These are phyloP conservation scores for Fusarium temperatum DNA, from an alignment of 2,329 filamentous ascomycete genomes.

Conservation along the genomic window DNA sequence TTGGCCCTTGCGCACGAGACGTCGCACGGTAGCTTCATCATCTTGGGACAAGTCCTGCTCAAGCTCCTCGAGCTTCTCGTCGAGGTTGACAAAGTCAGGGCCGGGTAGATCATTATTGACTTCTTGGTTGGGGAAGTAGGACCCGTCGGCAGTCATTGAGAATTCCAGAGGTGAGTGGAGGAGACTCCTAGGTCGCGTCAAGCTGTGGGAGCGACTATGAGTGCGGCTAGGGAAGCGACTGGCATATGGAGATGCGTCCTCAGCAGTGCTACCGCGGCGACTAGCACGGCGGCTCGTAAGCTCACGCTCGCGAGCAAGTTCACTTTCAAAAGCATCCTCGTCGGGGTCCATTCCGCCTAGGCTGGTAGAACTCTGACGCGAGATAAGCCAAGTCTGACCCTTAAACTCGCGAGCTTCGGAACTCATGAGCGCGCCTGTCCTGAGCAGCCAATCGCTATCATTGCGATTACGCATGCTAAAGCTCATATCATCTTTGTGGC, in stretches of 20 bases:
- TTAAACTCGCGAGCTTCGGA: conserved; percentile 72
- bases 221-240: conserved; percentile 60
- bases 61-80: conserved; percentile 66
- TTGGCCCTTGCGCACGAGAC: conserved; percentile 63
- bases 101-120: conserved; percentile 54
- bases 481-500: conserved; percentile 44
- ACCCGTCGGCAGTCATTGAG: conserved; percentile 38
- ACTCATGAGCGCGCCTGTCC: conserved; percentile 69
- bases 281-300: conserved; percentile 58
- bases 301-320: conserved; percentile 61
- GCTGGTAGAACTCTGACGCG: conserved; percentile 71
- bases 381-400: conserved; percentile 74
- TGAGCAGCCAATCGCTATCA: conserved; percentile 72
- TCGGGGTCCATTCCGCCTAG: conserved; percentile 63
- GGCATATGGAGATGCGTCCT: conserved; percentile 46
- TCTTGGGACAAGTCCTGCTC: conserved; percentile 60
- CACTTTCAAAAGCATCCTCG: conserved; percentile 62
- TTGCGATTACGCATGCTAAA: conserved; percentile 50
- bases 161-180: conserved; percentile 57
- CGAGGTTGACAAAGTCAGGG: conserved; percentile 71
- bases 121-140: conserved; percentile 37
- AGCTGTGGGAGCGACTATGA: conserved; percentile 49
- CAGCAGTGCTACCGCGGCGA: conserved; percentile 56
- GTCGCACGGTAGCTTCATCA: conserved; percentile 67
- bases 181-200: conserved; percentile 49